Conservation (phyloP, 371 early-diverging fungal species). For the Mucor irregularis region DNA sequence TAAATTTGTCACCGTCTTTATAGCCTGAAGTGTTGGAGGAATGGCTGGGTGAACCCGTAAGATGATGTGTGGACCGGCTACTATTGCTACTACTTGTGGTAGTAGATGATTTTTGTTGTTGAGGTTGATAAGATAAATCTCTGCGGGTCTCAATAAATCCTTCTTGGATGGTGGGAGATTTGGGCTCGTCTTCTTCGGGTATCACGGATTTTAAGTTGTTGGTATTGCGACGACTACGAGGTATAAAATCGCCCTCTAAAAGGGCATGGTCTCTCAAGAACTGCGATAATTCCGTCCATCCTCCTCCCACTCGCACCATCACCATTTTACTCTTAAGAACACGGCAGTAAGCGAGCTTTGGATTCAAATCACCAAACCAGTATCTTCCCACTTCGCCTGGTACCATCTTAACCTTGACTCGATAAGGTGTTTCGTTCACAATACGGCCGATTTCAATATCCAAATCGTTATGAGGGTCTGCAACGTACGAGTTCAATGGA, state of each 20-base stretch:
- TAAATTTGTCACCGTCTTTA: conserved; percentile 46
- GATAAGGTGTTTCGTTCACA: conserved; percentile 59
- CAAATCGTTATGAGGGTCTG: conserved; percentile 63
- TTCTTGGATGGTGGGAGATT: conserved; percentile 39
- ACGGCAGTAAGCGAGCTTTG: conserved; percentile 74
- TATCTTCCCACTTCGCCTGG: conserved; percentile 69
- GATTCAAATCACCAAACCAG: conserved; percentile 72
- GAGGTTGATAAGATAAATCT: conserved; percentile 4
- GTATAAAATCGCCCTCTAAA: conserved; percentile 47
- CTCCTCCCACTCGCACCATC: conserved; percentile 81
- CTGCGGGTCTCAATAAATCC: conserved; percentile 43
- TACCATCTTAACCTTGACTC: conserved; percentile 52
- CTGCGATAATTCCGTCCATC: conserved; percentile 69
- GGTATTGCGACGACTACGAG: conserved; percentile 2
- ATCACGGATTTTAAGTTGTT: conserved; percentile 3
- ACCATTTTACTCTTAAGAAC: conserved; percentile 68
- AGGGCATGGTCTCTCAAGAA: conserved; percentile 49
- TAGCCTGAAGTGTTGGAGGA: conserved; percentile 24
- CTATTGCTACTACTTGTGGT: conserved; percentile 8
- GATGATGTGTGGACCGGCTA: background rate
- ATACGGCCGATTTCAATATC: conserved; percentile 75
- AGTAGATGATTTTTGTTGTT: background rate
- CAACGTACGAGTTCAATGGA: conserved; percentile 52
- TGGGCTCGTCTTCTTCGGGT: conserved; percentile 19
- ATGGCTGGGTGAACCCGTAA: conserved; percentile 13